These are phyloP conservation scores for Hypoxylon crocopeplum DNA, from an alignment of 495 filamentous ascomycete genomes.

Conservation along the genomic window DNA sequence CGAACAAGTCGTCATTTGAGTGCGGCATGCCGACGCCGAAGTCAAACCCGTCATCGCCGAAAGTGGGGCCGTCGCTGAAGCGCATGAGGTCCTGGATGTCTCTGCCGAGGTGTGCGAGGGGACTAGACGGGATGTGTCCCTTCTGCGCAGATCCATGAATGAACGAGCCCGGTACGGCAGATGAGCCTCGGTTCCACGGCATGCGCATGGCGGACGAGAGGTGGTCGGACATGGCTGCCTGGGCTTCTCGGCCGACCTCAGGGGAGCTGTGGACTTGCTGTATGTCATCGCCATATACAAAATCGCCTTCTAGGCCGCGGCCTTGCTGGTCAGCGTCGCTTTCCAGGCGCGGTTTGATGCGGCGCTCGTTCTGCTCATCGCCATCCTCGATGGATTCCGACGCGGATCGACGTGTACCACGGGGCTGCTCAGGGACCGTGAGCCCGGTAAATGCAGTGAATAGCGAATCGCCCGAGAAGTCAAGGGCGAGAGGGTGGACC, in stretches of 20 bases:
- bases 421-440: slow-evolving; percentile 13
- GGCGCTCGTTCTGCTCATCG: slow-evolving; percentile 30
- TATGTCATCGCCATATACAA: slow-evolving; percentile 28
- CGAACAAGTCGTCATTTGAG: slow-evolving; percentile 30
- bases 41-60: slow-evolving; percentile 28
- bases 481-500: slow-evolving; percentile 44
- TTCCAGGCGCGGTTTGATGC: slow-evolving; percentile 36
- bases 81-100: slow-evolving; percentile 45
- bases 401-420: slow-evolving; percentile 35
- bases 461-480: slow-evolving; percentile 48
- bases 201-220: slow-evolving; percentile 45
- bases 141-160: slow-evolving; percentile 44
- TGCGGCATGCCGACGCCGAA: slow-evolving; percentile 40
- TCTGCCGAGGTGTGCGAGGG: slow-evolving; percentile 44
- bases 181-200: slow-evolving; percentile 55
- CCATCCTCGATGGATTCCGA: slow-evolving; percentile 33
- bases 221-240: slow-evolving; percentile 46
- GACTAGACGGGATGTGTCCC: slow-evolving; percentile 48
- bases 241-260: slow-evolving; percentile 50
- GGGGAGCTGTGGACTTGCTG: slow-evolving; percentile 22
- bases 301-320: slow-evolving; percentile 18
- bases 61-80: slow-evolving; percentile 46
- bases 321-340: slow-evolving; percentile 26
- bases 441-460: slow-evolving; percentile 39
- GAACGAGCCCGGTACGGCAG: slow-evolving; percentile 49